Evolutionary conservation across 129 eudicot genomes (phyloP).

Genomic region (Calendula officinalis): DNA sequence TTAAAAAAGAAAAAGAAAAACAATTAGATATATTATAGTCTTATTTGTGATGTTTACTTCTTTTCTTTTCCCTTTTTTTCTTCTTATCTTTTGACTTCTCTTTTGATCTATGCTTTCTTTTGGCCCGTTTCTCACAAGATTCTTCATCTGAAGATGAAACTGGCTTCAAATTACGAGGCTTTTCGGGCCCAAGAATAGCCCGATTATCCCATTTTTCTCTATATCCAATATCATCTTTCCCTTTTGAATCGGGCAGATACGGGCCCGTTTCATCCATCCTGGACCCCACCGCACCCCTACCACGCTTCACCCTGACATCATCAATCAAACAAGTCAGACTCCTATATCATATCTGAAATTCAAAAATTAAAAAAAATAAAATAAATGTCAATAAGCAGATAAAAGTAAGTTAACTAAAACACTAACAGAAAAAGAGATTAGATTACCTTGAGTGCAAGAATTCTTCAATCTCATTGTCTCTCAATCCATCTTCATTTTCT

Average conservation of each 20-base stretch:
- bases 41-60: constrained; percentile 39
- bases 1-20: no score
- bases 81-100: constrained; percentile 43
- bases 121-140: constrained; percentile 36
- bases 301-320: constrained; percentile 75
- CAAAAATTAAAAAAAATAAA: background rate
- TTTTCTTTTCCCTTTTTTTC: constrained; percentile 56
- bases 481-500: constrained; percentile 47
- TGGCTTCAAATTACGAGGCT: constrained; percentile 37
- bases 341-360: constrained; percentile 18
- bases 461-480: constrained; percentile 72
- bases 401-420: background rate
- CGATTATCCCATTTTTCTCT: constrained; percentile 32
- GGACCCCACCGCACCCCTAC: constrained; percentile 89
- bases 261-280: constrained; percentile 98
- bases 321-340: constrained; percentile 26
- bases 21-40: no score
- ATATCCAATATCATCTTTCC: constrained; percentile 21
- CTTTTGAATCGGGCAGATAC: constrained; percentile 52
- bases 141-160: constrained; percentile 57
- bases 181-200: constrained; percentile 55
- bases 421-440: background rate
- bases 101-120: constrained; percentile 51
- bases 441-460: constrained; percentile 74
- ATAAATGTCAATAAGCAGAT: background rate